Evolutionary conservation across 352 stramenopile species (phyloP), one percentile per base, ranked within the genome.

Genomic region (Phytopythium aichiense): DNA sequence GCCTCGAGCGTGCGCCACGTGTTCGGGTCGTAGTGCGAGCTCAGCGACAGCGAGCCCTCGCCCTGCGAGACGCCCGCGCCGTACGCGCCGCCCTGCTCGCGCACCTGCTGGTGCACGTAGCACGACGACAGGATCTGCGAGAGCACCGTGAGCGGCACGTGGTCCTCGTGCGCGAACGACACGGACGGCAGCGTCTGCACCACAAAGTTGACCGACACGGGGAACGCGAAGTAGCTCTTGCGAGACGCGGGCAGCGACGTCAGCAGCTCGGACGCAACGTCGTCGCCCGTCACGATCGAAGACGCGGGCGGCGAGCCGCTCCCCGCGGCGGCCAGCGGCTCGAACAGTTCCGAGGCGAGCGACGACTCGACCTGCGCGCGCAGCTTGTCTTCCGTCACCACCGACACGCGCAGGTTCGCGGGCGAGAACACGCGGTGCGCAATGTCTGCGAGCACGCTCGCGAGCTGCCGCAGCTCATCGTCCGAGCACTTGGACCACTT

Each of bases 1-100:
- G 81, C 84, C 6, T 88, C 73, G 20, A 94, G 73, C 56, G 86
- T 94, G 69, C 84, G 74, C 56, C 76, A 77, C 56, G 84, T 93
- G 74, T 94, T 91, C 11, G 86, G 86, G 55, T 94, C 86, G 68
- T 91, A 94, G 69, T 93, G 83, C 46, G 86, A 94, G 66, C 75
- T 90, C 66, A 94, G 75, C 35, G 80, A 76, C 63, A 94, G 89
- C n/a, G 80, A 76, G 16, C 86, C 86, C 67, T 94, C 86, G 37
- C 78, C 82, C 64, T 91, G 80, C 13, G 77, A 78, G 31, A 89
- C 84, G 13, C 73, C 74, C 45, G 77, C 86, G 56, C 86, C 86
- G 67, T 94, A 94, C 4, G 86, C 86, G 51, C 86, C 86, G 25
- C 86, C 86, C 40, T 91, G 74, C 45, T 94, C 86, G 42, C 86